phyloP scores from a whole-genome alignment of 768 basidiomycete species.

The Tremella yokohamensis region DNA sequence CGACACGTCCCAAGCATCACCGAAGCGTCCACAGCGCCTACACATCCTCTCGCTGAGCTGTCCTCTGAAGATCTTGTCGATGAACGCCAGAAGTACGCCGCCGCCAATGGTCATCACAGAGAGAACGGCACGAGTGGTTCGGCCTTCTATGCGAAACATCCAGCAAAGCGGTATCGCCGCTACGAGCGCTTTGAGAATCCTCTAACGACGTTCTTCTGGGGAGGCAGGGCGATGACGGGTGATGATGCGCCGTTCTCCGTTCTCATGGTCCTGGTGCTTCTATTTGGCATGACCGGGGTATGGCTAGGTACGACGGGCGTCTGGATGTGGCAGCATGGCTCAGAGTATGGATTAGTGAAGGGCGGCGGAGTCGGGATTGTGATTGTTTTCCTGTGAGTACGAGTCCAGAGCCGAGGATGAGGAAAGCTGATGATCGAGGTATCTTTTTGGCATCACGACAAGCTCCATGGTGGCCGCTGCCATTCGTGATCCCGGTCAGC shows the following conservation, averaged over 20 bases:
- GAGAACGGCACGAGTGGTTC: background rate
- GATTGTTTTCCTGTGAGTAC: constrained; percentile 57
- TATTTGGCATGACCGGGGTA: constrained; percentile 66
- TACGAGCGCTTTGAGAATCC: constrained; percentile 37
- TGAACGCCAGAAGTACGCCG: background rate
- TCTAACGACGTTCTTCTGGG: constrained; percentile 60
- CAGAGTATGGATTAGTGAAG: constrained; percentile 60
- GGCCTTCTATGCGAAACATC: background rate
- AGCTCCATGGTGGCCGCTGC: constrained; percentile 37
- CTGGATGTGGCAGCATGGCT: constrained; percentile 78
- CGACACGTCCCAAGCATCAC: constrained; percentile 5
- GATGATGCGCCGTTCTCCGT: constrained; percentile 85
- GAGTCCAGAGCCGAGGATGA: too few relatives aligned
- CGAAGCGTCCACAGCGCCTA: constrained; percentile 13
- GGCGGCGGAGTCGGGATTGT: constrained; percentile 55
- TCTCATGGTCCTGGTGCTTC: constrained; percentile 60
- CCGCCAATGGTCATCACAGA: background rate
- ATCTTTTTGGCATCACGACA: constrained; percentile 32
- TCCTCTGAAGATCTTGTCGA: constrained; percentile 15
- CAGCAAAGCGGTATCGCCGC: constrained; percentile 9
- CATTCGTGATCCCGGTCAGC: constrained; percentile 39
- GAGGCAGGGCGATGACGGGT: constrained; percentile 72
- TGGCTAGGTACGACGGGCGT: constrained; percentile 87
- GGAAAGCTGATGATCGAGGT: constrained; percentile 14
- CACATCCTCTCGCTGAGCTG: constrained; percentile 9